A percentile compares a stretch with the other conserved stretches of the same genome.
Conservation (phyloP, 257 asterid genomes). For the Handroanthus guayacan region DNA sequence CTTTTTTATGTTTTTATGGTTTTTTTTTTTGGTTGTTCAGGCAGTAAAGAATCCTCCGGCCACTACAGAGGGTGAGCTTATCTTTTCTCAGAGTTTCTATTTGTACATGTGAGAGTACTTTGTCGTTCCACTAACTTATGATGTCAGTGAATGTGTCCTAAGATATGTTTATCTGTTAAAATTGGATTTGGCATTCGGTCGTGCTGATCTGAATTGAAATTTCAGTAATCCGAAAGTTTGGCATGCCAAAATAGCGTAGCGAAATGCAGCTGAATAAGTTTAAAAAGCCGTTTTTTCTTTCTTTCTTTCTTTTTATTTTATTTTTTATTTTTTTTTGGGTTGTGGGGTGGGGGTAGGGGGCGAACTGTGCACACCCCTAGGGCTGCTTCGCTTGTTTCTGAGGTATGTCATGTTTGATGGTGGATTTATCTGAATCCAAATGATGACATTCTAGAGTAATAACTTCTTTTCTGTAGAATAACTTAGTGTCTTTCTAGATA, state of each 20-base stretch:
- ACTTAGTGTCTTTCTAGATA: neutral
- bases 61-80: constrained; percentile 47
- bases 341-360: too few relatives aligned
- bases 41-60: constrained; percentile 50
- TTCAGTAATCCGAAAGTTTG: too few relatives aligned
- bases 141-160: neutral
- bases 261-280: too few relatives aligned
- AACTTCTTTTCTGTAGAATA: neutral
- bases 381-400: neutral
- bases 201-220: too few relatives aligned
- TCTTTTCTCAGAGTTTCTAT: neutral
- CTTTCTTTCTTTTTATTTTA: too few relatives aligned
- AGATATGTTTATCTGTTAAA: neutral
- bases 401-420: neutral
- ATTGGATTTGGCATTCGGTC: neutral
- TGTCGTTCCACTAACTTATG: neutral
- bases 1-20: neutral
- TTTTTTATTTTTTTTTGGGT: too few relatives aligned
- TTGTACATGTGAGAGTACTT: neutral
- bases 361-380: neutral
- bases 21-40: constrained; percentile 40
- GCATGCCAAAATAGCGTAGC: too few relatives aligned
- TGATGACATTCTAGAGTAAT: constrained; percentile 6
- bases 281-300: too few relatives aligned
- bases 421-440: constrained; percentile 5